Conservation (phyloP, 2,329 filamentous ascomycete genomes). For the Fusarium neocosmosporiellum region DNA sequence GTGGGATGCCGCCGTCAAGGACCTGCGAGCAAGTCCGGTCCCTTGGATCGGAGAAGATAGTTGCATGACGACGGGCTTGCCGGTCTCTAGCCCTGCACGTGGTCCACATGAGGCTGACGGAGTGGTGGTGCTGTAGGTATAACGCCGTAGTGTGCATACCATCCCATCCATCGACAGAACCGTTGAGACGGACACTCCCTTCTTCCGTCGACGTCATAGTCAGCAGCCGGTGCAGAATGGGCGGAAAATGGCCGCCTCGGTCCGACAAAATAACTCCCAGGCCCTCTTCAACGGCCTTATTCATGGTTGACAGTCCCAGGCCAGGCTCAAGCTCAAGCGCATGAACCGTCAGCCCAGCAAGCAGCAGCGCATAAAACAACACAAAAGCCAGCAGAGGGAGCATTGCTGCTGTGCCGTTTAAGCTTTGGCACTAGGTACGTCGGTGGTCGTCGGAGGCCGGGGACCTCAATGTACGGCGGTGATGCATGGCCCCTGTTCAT, state of each 20-base stretch:
- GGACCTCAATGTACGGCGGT: neutral
- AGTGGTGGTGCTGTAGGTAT: neutral
- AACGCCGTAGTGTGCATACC: neutral
- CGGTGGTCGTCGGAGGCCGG: slow-evolving; percentile 2
- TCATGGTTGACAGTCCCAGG: neutral
- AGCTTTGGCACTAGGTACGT: slow-evolving; percentile 36
- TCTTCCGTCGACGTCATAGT: slow-evolving; percentile 11
- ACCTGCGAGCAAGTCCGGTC: neutral
- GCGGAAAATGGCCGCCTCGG: neutral
- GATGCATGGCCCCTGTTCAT: slow-evolving; percentile 12
- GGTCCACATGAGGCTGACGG: slow-evolving; percentile 22
- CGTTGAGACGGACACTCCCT: neutral
- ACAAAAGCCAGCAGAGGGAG: neutral
- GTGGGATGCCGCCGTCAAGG: slow-evolving; percentile 8
- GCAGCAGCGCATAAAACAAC: neutral
- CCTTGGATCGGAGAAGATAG: slow-evolving; percentile 4
- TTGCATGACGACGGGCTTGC: slow-evolving; percentile 11
- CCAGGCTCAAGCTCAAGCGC: neutral
- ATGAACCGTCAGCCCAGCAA: slow-evolving; percentile 3
- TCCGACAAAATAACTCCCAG: neutral
- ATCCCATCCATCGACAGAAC: neutral
- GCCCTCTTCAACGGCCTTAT: neutral
- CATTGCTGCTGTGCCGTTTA: slow-evolving; percentile 32
- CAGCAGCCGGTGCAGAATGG: neutral
- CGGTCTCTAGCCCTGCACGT: slow-evolving; percentile 13